Conservation (phyloP, 129 eudicot species). For the Escallonia rubra region DNA sequence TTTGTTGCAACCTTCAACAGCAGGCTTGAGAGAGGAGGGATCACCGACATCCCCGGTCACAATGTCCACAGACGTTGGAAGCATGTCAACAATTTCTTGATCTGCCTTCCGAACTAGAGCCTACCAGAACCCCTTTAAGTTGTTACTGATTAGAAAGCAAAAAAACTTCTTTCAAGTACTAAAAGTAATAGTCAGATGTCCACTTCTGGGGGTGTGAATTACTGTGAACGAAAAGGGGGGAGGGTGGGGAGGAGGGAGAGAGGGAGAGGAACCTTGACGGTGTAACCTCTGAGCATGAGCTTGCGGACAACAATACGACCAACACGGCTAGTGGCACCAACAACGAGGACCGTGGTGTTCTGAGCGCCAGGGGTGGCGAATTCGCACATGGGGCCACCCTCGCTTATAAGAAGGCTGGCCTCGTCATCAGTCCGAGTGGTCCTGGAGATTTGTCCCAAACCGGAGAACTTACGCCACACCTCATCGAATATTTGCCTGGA, state of each 20-base stretch:
- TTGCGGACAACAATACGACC: constrained; percentile 92
- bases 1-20: constrained; percentile 87
- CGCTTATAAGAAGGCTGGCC: constrained; percentile 46
- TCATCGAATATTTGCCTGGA: constrained; percentile 90
- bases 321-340: constrained; percentile 97
- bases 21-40: constrained; percentile 54
- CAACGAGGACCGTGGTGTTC: constrained; percentile 86
- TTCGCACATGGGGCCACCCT: constrained; percentile 95
- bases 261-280: constrained; percentile 58
- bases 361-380: constrained; percentile 96
- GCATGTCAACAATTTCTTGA: constrained; percentile 70
- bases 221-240: too few species aligned
- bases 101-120: constrained; percentile 80
- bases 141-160: too few species aligned
- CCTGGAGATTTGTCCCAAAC: constrained; percentile 90
- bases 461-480: constrained; percentile 96
- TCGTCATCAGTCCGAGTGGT: constrained; percentile 55
- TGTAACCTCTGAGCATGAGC: constrained; percentile 97
- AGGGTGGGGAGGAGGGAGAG: not conserved
- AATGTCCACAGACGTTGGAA: constrained; percentile 88
- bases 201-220: too few species aligned
- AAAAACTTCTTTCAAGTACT: too few species aligned
- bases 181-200: too few species aligned
- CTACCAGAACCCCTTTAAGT: constrained; percentile 22
- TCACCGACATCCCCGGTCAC: constrained; percentile 97